Evolutionary conservation across 169 alveolate species (phyloP).

Genomic region (Plasmodium ovale): DNA sequence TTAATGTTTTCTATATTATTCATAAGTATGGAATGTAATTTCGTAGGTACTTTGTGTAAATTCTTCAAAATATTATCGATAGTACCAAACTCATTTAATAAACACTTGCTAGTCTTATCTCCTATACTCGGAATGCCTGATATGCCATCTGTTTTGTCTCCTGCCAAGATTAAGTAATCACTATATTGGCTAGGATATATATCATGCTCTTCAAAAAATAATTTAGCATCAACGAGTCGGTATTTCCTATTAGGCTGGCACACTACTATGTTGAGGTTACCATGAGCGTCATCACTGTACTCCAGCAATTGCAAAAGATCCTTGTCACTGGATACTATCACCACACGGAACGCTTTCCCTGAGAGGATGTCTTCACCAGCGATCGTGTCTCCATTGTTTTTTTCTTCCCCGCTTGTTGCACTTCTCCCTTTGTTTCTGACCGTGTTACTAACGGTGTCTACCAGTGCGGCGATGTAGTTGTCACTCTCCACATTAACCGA

Average conservation of each 20-base stretch:
- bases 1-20: slow-evolving; percentile 57
- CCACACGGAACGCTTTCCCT: slow-evolving; percentile 72
- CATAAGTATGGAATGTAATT: slow-evolving; percentile 21
- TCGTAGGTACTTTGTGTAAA: slow-evolving; percentile 34
- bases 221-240: slow-evolving; percentile 80
- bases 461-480: slow-evolving; percentile 81
- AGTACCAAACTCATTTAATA: slow-evolving; percentile 77
- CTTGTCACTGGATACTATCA: slow-evolving; percentile 85
- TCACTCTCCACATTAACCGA: slow-evolving; percentile 83
- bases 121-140: slow-evolving; percentile 86
- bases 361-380: neutral
- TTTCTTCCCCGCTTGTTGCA: neutral
- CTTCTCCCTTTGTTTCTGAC: neutral
- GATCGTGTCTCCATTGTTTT: neutral
- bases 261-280: slow-evolving; percentile 77
- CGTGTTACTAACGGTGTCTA: slow-evolving; percentile 75
- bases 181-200: slow-evolving; percentile 61
- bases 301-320: slow-evolving; percentile 82
- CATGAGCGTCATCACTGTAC: slow-evolving; percentile 74
- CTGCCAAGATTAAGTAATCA: slow-evolving; percentile 85
- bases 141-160: slow-evolving; percentile 85
- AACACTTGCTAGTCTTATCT: slow-evolving; percentile 84
- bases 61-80: slow-evolving; percentile 74
- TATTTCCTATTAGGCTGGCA: slow-evolving; percentile 85
- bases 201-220: slow-evolving; percentile 81